Evolutionary conservation across 495 filamentous ascomycete genomes (phyloP), one percentile per base, ranked within the genome.

Genomic region (Aspergillus sclerotioniger): DNA sequence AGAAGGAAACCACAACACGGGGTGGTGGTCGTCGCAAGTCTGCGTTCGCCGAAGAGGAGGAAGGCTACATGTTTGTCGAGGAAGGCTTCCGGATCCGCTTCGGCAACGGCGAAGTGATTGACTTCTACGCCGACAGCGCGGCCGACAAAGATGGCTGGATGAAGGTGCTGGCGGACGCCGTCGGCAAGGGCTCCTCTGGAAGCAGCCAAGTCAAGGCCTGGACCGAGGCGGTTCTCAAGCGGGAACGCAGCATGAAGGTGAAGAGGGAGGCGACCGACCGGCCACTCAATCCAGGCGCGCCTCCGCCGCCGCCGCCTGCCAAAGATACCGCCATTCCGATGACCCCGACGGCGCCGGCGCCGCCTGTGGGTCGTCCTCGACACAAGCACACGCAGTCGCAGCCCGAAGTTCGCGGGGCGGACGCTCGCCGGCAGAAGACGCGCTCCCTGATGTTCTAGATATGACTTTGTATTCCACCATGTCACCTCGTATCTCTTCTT

Each of bases 1-100:
- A 96, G 60, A 90, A 85, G 56, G 88, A 91, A 67, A 89, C 86
- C 0, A 85, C 80, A 44, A 86, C 85, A 21, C 88, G 87, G 66
- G 82, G 80, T 59, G 89, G 90, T 55, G 87, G 87, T 61, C 86
- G 94, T 20, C 86, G 94, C 35, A 92, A 94, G 67, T 95, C 90
- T 52, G 94, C 90, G 28, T 98, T 98, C 64, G 92, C 95, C 8
- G 94, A 98, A 71, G 95, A 98, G 65, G 95, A 98, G 71, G 94
- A 98, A 65, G 94, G 95, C 48, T 98, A 98, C 76, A 96, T 97
- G 91, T 98, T 98, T 64, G 94, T 98, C 20, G 94, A 98, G 72
- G 95, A 98, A 69, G 94, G 95, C 12, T 98, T 98, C 84, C 90
- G 94, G 33, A 93, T 98, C 69, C 90, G 92, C 53, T 98, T 98